Evolutionary conservation across 1,139 yeast genomes (phyloP).

Genomic region (Candida smagusa): DNA sequence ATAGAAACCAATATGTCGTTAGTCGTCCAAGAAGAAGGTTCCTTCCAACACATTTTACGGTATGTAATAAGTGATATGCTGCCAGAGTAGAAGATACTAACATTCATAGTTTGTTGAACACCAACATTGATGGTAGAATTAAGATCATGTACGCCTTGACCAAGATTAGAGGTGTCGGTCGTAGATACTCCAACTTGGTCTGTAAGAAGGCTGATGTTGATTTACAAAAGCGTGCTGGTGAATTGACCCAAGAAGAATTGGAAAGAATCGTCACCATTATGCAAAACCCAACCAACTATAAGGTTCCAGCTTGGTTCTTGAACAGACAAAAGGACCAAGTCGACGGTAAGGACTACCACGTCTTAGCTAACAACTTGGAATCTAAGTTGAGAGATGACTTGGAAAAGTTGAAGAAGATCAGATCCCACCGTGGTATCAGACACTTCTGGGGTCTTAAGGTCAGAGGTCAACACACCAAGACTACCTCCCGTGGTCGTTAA

Average conservation of each 20-base stretch:
- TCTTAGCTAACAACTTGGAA: constrained; percentile 98
- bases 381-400: constrained; percentile 99
- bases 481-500: constrained; percentile 91
- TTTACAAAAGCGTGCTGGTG: constrained; percentile 99
- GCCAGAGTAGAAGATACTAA: constrained; percentile 18
- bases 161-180: constrained; percentile 99
- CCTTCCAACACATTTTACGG: constrained; percentile 99
- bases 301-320: constrained; percentile 99
- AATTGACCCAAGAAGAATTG: constrained; percentile 99
- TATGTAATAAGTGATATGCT: constrained; percentile 42
- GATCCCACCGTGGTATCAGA: constrained; percentile 99
- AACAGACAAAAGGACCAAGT: constrained; percentile 99
- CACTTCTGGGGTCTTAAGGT: constrained; percentile 98
- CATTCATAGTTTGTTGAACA: constrained; percentile 86
- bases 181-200: constrained; percentile 99
- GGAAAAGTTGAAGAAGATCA: constrained; percentile 99
- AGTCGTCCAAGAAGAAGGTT: constrained; percentile 98
- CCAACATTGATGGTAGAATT: constrained; percentile 99
- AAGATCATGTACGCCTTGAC: constrained; percentile 99
- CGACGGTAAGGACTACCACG: constrained; percentile 99
- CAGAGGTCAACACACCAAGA: constrained; percentile 99
- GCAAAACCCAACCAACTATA: constrained; percentile 99
- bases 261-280: constrained; percentile 99
- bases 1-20: constrained; percentile 58
- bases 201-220: constrained; percentile 99